Conservation (phyloP, 768 basidiomycete species). For the Suillus variegatus region DNA sequence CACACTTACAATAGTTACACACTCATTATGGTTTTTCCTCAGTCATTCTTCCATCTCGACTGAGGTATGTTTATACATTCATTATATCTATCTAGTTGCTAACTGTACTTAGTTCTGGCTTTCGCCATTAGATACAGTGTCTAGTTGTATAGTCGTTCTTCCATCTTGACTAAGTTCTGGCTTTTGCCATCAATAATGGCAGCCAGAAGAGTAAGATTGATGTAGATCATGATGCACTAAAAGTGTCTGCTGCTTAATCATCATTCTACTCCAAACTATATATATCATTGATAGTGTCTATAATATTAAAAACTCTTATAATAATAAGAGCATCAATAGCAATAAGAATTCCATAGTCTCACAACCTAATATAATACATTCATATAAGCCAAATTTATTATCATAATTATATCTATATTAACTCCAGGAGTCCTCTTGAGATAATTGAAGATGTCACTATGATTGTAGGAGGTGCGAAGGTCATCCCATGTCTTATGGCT, state of each 20-base stretch:
- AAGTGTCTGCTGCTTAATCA: background rate
- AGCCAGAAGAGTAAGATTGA: background rate
- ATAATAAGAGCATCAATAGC: background rate
- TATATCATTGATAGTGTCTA: background rate
- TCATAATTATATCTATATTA: no score
- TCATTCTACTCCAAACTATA: background rate
- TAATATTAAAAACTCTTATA: background rate
- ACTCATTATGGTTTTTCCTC: no score
- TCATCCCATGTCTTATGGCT: background rate
- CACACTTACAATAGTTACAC: no score
- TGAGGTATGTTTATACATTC: no score
- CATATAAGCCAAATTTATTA: no score
- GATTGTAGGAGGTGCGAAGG: background rate
- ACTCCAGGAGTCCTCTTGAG: background rate
- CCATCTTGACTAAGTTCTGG: no score
- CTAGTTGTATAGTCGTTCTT: no score
- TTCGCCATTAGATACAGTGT: no score
- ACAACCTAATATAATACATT: no score
- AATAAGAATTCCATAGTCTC: background rate
- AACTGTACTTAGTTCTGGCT: no score
- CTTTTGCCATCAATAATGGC: background rate
- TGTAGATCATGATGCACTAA: background rate
- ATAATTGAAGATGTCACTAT: background rate
- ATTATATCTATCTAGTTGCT: no score
- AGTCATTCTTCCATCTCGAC: no score